These are phyloP conservation scores for Carex myosuroides DNA, from an alignment of 176 grass and related monocot genomes.

Conservation along the genomic window DNA sequence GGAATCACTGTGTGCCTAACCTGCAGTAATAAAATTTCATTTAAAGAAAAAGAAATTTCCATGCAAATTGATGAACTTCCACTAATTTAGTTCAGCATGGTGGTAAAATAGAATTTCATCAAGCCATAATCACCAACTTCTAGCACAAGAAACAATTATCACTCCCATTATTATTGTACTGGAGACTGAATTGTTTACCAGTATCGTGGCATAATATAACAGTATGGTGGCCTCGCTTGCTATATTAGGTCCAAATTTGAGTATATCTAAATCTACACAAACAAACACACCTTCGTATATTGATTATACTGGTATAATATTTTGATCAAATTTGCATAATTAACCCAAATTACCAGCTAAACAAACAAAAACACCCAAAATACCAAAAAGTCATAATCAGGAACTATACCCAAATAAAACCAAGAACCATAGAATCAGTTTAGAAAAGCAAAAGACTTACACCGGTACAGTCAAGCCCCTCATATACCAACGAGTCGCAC, in stretches of 20 bases:
- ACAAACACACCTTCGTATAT: background rate
- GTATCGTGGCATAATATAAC: background rate
- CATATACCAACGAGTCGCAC: conserved; percentile 72
- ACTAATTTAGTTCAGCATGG: conserved; percentile 11
- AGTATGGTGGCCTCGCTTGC: background rate
- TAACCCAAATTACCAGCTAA: background rate
- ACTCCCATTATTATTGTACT: background rate
- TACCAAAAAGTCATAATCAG: background rate
- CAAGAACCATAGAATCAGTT: background rate
- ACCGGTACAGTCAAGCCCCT: conserved; percentile 60
- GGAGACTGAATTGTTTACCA: background rate
- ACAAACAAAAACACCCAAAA: background rate
- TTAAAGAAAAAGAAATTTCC: conserved; percentile 26
- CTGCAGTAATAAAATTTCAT: conserved; percentile 39
- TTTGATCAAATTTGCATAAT: background rate
- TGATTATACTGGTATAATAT: background rate
- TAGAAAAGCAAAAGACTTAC: conserved; percentile 44
- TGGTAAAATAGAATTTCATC: background rate
- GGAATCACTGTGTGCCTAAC: conserved; percentile 79
- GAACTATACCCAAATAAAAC: background rate
- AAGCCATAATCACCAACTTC: background rate
- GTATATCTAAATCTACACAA: background rate
- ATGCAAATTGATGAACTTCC: conserved; percentile 10
- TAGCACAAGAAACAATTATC: conserved; percentile 1
- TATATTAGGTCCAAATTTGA: background rate